These are phyloP conservation scores for Teunomyces panamensis DNA, from an alignment of 805 yeast species.

Conservation along the genomic window DNA sequence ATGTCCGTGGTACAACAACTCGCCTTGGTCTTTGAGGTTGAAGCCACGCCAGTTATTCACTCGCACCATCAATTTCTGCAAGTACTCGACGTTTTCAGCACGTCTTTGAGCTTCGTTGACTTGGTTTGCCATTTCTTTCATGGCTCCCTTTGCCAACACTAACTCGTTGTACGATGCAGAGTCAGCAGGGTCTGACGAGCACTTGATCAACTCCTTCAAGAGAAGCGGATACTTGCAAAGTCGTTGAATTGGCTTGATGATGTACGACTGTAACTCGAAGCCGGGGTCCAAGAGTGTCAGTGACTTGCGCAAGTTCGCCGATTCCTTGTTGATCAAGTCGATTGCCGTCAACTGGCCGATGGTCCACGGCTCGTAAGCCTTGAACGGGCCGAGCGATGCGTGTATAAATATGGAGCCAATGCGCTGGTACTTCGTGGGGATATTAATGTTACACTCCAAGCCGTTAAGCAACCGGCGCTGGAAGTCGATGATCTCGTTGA, in stretches of 20 bases:
- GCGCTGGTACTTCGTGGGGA: conserved; percentile 73
- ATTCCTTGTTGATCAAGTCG: conserved; percentile 69
- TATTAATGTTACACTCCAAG: conserved; percentile 78
- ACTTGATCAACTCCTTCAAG: conserved; percentile 68
- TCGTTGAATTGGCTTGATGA: conserved; percentile 93
- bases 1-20: conserved; percentile 68
- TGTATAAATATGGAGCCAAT: conserved; percentile 87
- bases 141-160: conserved; percentile 62
- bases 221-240: conserved; percentile 92
- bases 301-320: conserved; percentile 51
- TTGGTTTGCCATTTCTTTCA: conserved; percentile 79
- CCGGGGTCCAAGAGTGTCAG: conserved; percentile 72
- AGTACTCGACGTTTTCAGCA: conserved; percentile 76
- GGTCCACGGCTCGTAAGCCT: conserved; percentile 92
- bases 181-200: conserved; percentile 42
- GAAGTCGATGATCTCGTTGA: conserved; percentile 81
- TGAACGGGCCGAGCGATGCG: conserved; percentile 76
- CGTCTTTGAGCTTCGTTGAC: conserved; percentile 94
- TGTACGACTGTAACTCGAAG: conserved; percentile 83
- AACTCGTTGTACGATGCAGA: conserved; percentile 57
- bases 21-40: conserved; percentile 76
- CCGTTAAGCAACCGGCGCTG: conserved; percentile 89
- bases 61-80: conserved; percentile 65
- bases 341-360: conserved; percentile 85
- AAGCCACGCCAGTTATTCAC: conserved; percentile 94